Base-by-base conservation (phyloP, 2,329 filamentous ascomycete genomes). In the Zymoseptoria ardabiliae region DNA sequence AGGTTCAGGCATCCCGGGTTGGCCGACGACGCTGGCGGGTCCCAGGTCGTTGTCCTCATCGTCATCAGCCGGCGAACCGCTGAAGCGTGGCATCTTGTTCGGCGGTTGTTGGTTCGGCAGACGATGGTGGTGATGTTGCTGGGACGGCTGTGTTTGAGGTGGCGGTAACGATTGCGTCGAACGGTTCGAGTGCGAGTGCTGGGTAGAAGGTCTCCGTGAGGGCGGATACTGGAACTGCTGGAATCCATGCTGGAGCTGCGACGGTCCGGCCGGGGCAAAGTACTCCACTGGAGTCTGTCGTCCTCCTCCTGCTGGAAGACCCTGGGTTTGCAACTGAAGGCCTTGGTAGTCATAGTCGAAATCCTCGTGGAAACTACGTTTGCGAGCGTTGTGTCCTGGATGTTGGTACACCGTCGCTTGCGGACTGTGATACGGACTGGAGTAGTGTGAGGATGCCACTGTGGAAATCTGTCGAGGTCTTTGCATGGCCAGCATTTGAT, bases 1-100 rank as follows among this genome's bases (percentile, higher is more conserved):
- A 57, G 91, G 91, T 49, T 82, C 76, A 13, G 92, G 92, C 91
- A 96, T 96, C 54, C 91, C 91, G 50, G 83, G 86, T 71, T 91
- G 87, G 50, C 91, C 91, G 55, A 96, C 90, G 52, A 96, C 87
- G 69, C 87, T 94, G n/a, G 89, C 88, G 30, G 89, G 87, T 8
- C 88, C 82, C 78, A 76, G 60, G 10, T 72, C 70, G 22, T 70
- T 68, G 13, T 30, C 35, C 25, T 84, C 75, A 66, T 75, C 62
- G 19, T 56, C 50, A 19, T 57, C 28, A 13, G 41, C 19, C 11
- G 35, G 20, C 13, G 68, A 66, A 71, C 69, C 66, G 69, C 84
- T 79, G 65, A 85, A 72, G 10, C 73, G 79, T 77, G 85, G 81
- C 76, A 88, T 80, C 75, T 89, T 89, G 56, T 82, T 81, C 19